Base-by-base conservation (phyloP, 768 basidiomycete species). In the Trametes punicea region DNA sequence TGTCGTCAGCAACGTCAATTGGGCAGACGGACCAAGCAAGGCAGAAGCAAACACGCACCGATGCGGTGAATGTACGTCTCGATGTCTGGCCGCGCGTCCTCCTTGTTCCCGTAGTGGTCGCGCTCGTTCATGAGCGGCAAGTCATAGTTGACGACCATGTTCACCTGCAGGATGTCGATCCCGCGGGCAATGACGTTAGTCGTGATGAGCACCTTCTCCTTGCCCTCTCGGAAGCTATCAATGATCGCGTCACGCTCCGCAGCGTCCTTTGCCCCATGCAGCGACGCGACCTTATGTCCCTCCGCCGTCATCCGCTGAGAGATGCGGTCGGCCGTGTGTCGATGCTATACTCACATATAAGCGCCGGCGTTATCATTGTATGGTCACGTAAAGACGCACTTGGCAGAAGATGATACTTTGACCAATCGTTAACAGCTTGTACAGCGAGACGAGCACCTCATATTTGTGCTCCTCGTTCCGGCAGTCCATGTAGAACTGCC, bases 121-220 rank as follows among this genome's bases (percentile, higher is more conserved):
- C 88, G 84, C 65, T 90, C 88, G 62, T 83, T 87, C 81, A 90
- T 83, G 42, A 93, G 74, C 0, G 95, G 94, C 25, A 97, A 80
- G 68, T 98, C 95, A 68, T 98, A 99, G 74, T 98, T 98, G 71
- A 99, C 93, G n/a, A 98, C 96, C 94, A 99, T 94, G 78, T 98
- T 99, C 65, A 99, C 97, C 75, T 98, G 96, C 52, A 93, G 79
- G 66, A 99, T 97, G 66, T 99, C 97, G 74, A 99, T 98, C 39
- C 97, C 97, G 16, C 97, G 86, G 1, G 97, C 95, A 61, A 98
- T 90, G 67, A 99, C 97, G 72, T 99, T 99, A 34, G 97, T 99
- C 49, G 97, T 98, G 69, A 99, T 99, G 62, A 99, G 75, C 46
- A 95, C 95, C 72, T 99, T 99, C 69, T 93, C 93, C 63, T 87